These are phyloP conservation scores for Aurifilum marmelostoma DNA, from an alignment of 2,329 filamentous ascomycete species.

Conservation along the genomic window DNA sequence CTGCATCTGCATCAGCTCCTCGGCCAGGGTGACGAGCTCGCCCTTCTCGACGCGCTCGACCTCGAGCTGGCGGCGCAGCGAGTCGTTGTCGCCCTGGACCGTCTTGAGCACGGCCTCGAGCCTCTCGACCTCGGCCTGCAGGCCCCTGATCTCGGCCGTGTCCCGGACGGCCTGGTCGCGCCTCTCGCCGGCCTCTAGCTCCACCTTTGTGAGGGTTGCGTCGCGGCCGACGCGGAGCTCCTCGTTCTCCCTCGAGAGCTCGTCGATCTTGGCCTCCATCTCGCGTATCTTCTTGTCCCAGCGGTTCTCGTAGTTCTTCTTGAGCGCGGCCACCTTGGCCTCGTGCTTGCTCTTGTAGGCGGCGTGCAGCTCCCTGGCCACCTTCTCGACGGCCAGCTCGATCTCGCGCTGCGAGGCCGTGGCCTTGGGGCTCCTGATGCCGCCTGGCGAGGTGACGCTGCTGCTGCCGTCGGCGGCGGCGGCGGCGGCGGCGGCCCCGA, in stretches of 20 bases:
- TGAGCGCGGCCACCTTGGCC: slow-evolving; percentile 89
- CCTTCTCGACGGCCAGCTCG: slow-evolving; percentile 83
- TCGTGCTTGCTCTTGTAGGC: slow-evolving; percentile 98
- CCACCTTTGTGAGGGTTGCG: slow-evolving; percentile 64
- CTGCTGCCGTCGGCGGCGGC: slow-evolving; percentile 36
- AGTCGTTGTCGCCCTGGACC: slow-evolving; percentile 70
- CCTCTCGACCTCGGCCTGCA: slow-evolving; percentile 75
- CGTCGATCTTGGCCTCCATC: slow-evolving; percentile 71
- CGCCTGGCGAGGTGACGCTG: slow-evolving; percentile 43
- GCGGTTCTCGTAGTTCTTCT: slow-evolving; percentile 79
- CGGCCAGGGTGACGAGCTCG: slow-evolving; percentile 77
- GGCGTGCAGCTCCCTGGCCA: slow-evolving; percentile 89
- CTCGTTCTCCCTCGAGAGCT: slow-evolving; percentile 74
- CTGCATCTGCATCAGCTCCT: slow-evolving; percentile 79
- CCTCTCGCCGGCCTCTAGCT: slow-evolving; percentile 52
- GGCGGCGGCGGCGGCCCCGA: slow-evolving; percentile 40
- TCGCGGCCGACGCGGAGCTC: slow-evolving; percentile 69
- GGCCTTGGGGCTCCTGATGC: slow-evolving; percentile 37
- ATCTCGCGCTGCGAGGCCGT: slow-evolving; percentile 61
- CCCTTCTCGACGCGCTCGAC: slow-evolving; percentile 81
- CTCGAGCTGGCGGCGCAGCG: slow-evolving; percentile 68
- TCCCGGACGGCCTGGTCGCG: slow-evolving; percentile 64
- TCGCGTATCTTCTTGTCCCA: slow-evolving; percentile 88
- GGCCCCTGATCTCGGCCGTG: slow-evolving; percentile 67
- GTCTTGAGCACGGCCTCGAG: slow-evolving; percentile 73